Evolutionary conservation across 176 grass and related monocot species (phyloP).

Genomic region (Alloteropsis semialata): DNA sequence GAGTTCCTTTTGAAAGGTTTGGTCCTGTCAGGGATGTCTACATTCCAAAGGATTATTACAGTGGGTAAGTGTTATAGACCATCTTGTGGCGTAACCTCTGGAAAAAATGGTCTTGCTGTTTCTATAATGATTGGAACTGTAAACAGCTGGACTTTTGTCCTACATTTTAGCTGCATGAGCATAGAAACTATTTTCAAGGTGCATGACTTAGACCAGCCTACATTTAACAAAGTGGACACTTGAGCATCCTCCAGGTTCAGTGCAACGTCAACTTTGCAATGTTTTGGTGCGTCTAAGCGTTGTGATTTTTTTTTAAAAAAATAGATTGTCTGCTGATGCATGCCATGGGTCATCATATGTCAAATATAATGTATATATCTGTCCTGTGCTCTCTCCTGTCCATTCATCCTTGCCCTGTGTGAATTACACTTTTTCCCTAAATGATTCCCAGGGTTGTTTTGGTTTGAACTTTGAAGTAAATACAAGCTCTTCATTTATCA

Average conservation of each 20-base stretch:
- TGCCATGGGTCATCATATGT: neutral
- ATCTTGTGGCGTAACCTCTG: neutral
- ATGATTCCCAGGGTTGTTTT: constrained; percentile 62
- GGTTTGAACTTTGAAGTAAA: constrained; percentile 76
- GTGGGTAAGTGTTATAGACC: constrained; percentile 50
- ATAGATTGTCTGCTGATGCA: no score
- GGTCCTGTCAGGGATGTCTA: constrained; percentile 93
- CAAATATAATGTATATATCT: no score
- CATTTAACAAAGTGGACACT: neutral
- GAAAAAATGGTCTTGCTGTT: neutral
- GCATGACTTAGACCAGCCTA: neutral
- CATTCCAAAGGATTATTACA: constrained; percentile 87
- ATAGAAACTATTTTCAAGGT: neutral
- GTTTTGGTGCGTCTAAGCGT: neutral
- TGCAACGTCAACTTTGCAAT: neutral
- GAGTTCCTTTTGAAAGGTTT: constrained; percentile 90
- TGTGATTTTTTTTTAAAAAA: no score
- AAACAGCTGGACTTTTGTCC: neutral
- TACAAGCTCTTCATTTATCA: constrained; percentile 63
- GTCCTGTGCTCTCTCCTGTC: neutral
- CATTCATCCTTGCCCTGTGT: constrained; percentile 26
- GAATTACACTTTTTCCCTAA: constrained; percentile 47
- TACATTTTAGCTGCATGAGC: neutral
- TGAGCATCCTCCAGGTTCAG: neutral
- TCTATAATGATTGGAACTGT: neutral